These are phyloP conservation scores for Aspergillus sp. DNA, from an alignment of 2,329 filamentous ascomycete genomes.

Conservation along the genomic window DNA sequence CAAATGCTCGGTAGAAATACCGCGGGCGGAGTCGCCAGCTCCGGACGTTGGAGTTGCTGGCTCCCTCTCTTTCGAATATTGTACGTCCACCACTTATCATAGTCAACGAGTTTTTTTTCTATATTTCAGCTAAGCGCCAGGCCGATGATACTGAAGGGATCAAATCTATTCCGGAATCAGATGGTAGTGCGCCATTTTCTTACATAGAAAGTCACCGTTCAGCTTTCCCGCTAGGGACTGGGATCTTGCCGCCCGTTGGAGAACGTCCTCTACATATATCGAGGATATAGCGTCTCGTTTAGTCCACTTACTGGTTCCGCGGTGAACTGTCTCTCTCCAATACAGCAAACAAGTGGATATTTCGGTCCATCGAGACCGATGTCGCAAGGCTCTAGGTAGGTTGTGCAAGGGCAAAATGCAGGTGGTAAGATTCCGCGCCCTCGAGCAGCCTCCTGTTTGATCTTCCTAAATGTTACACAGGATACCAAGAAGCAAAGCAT, in stretches of 20 bases:
- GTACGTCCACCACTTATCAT: neutral
- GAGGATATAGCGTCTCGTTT: neutral
- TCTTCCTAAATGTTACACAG: neutral
- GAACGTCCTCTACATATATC: neutral
- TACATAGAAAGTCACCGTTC: neutral
- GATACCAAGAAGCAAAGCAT: neutral
- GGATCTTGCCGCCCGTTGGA: neutral
- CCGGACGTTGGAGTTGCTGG: too few species aligned
- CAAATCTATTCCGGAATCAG: neutral
- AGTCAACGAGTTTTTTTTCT: neutral
- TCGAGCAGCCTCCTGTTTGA: neutral
- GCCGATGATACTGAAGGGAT: neutral
- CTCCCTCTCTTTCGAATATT: neutral
- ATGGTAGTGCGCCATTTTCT: neutral
- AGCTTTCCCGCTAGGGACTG: neutral
- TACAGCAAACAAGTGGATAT: neutral
- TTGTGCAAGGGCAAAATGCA: neutral
- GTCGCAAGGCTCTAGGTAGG: neutral
- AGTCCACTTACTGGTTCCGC: neutral
- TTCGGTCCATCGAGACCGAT: neutral
- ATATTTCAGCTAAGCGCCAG: neutral
- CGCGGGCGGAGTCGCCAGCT: neutral
- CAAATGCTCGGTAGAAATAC: neutral
- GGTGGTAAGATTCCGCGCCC: neutral
- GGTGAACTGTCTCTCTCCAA: neutral